Evolutionary conservation across 805 yeast species (phyloP).

Genomic region (Ogataea pignaliae): DNA sequence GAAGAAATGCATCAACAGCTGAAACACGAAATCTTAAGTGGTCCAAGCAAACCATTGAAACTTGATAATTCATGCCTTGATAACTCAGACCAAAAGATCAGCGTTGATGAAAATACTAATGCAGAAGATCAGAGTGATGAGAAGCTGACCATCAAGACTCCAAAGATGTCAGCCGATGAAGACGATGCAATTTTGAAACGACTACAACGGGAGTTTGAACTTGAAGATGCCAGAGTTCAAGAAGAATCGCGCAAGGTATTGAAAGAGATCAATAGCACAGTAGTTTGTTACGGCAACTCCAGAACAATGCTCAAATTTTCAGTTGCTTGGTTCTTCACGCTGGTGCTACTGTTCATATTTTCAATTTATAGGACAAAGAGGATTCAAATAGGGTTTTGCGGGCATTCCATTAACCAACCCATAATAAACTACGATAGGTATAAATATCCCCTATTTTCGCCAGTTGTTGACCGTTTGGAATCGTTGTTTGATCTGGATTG

Average conservation of each 20-base stretch:
- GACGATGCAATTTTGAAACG: constrained; percentile 17
- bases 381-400: constrained; percentile 70
- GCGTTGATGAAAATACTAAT: constrained; percentile 1
- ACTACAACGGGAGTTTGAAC: constrained; percentile 19
- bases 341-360: constrained; percentile 9
- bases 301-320: constrained; percentile 8
- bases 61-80: not conserved
- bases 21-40: constrained; percentile 1
- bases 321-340: constrained; percentile 10
- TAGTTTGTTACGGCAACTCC: constrained; percentile 3
- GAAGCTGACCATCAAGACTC: constrained; percentile 11
- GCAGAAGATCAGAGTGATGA: constrained; percentile 2
- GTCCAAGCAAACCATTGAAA: constrained; percentile 8
- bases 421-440: constrained; percentile 18
- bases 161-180: constrained; percentile 13
- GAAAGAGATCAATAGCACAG: constrained; percentile 7
- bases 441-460: constrained; percentile 9
- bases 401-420: constrained; percentile 47
- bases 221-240: constrained; percentile 19
- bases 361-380: constrained; percentile 48
- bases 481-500: constrained; percentile 58
- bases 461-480: constrained; percentile 36
- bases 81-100: constrained; percentile 1
- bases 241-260: constrained; percentile 21
- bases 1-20: not conserved